phyloP scores from a whole-genome alignment of 192 early-diverging fungal species.

The Tieghemiomyces parasiticus region DNA sequence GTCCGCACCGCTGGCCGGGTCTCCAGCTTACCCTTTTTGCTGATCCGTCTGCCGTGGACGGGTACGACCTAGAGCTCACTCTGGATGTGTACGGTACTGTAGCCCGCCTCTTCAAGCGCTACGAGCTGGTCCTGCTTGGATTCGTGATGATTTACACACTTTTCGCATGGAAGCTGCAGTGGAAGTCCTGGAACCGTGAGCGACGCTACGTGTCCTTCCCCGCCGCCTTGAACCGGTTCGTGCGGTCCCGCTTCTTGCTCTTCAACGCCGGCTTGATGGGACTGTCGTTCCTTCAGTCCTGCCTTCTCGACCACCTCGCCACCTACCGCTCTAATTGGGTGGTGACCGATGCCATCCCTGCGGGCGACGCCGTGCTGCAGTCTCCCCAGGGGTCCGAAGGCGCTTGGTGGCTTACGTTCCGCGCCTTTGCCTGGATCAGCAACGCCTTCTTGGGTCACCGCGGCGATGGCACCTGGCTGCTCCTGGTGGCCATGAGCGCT shows the following conservation, averaged over 20 bases:
- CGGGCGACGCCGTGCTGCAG: no score
- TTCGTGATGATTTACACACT: conserved; percentile 49
- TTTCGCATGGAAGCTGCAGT: conserved; percentile 18
- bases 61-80: conserved; percentile 24
- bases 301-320: background rate
- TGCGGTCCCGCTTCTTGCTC: background rate
- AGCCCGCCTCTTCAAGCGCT: conserved; percentile 49
- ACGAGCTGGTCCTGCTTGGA: conserved; percentile 50
- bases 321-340: background rate
- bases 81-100: conserved; percentile 57
- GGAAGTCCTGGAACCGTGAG: conserved; percentile 3
- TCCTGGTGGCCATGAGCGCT: background rate
- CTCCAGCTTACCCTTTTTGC: conserved; percentile 23
- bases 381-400: no score
- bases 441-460: conserved; percentile 27
- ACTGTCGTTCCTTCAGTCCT: background rate
- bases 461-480: conserved; percentile 9
- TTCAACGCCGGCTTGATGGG: background rate
- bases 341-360: no score
- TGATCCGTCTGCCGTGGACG: conserved; percentile 16
- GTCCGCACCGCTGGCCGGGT: conserved; percentile 20
- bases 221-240: background rate
- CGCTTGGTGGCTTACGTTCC: background rate
- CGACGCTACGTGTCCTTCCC: background rate
- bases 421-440: background rate